phyloP scores from a whole-genome alignment of 768 basidiomycete species.

The Leucosporidium scottii region DNA sequence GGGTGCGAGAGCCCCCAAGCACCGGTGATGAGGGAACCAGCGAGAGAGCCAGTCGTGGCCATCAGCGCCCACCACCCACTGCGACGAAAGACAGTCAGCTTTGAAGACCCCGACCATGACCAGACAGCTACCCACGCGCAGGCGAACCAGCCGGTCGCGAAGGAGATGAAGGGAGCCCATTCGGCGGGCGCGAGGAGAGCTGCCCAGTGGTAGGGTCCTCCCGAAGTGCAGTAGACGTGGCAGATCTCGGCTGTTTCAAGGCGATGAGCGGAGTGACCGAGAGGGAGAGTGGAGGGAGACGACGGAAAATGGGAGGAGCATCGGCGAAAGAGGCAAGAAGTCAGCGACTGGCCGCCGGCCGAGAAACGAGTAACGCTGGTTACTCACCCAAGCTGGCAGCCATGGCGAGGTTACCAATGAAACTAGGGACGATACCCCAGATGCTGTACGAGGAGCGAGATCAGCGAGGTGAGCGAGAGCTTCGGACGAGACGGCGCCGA shows the following conservation, averaged over 20 bases:
- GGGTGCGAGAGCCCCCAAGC: slow-evolving; percentile 16
- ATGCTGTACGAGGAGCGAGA: neutral
- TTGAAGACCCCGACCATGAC: no score
- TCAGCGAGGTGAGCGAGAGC: neutral
- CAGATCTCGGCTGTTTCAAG: slow-evolving; percentile 7
- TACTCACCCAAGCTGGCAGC: slow-evolving; percentile 4
- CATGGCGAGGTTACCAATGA: slow-evolving; percentile 5
- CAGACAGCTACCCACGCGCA: neutral
- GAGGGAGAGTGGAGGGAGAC: neutral
- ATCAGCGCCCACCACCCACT: slow-evolving; percentile 27
- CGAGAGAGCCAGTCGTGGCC: slow-evolving; percentile 22
- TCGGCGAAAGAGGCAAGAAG: neutral
- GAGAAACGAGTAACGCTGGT: no score
- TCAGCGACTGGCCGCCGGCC: no score
- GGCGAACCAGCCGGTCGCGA: slow-evolving; percentile 25
- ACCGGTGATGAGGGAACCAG: slow-evolving; percentile 12
- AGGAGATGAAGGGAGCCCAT: neutral
- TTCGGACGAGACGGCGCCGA: neutral
- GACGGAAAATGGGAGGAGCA: neutral
- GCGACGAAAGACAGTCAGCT: no score
- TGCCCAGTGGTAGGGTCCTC: slow-evolving; percentile 21
- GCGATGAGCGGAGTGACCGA: neutral
- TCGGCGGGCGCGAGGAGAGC: slow-evolving; percentile 19
- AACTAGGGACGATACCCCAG: neutral
- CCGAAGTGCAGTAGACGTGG: slow-evolving; percentile 22